A percentile compares a stretch with the other conserved stretches of the same genome.
phyloP scores from a whole-genome alignment of 2,329 filamentous ascomycete genomes.

The Xylaria sp. region DNA sequence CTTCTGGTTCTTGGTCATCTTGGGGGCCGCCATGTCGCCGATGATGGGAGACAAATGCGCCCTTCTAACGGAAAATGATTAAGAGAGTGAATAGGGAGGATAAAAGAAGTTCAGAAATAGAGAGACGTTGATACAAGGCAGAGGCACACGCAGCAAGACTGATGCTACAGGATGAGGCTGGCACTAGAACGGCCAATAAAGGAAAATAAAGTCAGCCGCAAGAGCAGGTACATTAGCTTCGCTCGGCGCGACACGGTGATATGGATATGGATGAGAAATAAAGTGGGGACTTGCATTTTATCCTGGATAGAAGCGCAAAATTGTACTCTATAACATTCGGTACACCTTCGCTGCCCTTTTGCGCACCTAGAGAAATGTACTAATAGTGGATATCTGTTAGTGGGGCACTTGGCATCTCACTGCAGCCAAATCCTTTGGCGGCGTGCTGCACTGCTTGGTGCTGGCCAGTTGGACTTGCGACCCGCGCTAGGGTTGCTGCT shows the following conservation, averaged over 20 bases:
- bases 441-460: constrained; percentile 23
- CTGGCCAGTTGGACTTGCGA: not conserved
- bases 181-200: not conserved
- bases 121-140: not conserved
- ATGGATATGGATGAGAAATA: not conserved
- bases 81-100: too few species aligned
- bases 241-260: constrained; percentile 7
- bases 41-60: constrained; percentile 36
- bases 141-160: not conserved
- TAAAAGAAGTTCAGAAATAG: not conserved
- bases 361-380: not conserved
- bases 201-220: constrained; percentile 6
- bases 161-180: constrained; percentile 17
- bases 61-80: constrained; percentile 15
- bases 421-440: constrained; percentile 11
- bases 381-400: not conserved
- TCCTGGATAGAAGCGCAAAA: not conserved
- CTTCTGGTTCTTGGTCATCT: constrained; percentile 94
- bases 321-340: not conserved
- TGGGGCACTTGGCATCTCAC: not conserved
- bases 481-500: constrained; percentile 8
- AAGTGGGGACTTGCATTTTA: constrained; percentile 13
- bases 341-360: not conserved
- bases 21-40: constrained; percentile 70
- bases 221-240: not conserved